These are phyloP conservation scores for Scheffersomyces parashehatae DNA, from an alignment of 1,139 yeast genomes.

Conservation along the genomic window DNA sequence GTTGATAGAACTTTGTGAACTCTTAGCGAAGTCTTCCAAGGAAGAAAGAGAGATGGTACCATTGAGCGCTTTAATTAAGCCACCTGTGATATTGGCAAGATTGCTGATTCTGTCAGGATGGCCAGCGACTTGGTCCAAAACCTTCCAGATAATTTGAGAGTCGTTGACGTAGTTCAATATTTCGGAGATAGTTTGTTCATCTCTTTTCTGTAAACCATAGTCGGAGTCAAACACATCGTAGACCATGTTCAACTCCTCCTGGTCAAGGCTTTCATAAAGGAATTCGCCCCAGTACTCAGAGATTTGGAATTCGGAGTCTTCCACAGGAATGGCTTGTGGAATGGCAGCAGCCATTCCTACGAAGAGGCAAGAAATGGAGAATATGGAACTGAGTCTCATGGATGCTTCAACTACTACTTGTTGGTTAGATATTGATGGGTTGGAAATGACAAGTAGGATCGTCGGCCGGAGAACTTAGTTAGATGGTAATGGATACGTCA, in stretches of 20 bases:
- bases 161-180: slow-evolving; percentile 30
- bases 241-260: not conserved
- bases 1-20: slow-evolving; percentile 18
- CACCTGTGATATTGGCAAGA: slow-evolving; percentile 33
- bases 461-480: not conserved
- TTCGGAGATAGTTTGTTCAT: slow-evolving; percentile 21
- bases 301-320: slow-evolving; percentile 18
- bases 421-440: too few relatives aligned
- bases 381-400: not conserved
- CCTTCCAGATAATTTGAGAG: slow-evolving; percentile 38
- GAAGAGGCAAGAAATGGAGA: slow-evolving; percentile 8
- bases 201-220: slow-evolving; percentile 13
- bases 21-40: slow-evolving; percentile 2
- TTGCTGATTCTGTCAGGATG: slow-evolving; percentile 28
- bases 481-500: not conserved
- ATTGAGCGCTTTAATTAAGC: slow-evolving; percentile 10
- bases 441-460: too few relatives aligned
- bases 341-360: slow-evolving; percentile 12
- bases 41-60: slow-evolving; percentile 1
- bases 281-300: slow-evolving; percentile 11
- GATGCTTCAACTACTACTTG: not conserved
- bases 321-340: slow-evolving; percentile 21
- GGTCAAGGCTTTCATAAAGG: slow-evolving; percentile 7
- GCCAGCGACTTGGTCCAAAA: slow-evolving; percentile 38
- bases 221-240: slow-evolving; percentile 1